Evolutionary conservation across 2,329 filamentous ascomycete genomes (phyloP).

Genomic region (Nigrograna mackinnonii): DNA sequence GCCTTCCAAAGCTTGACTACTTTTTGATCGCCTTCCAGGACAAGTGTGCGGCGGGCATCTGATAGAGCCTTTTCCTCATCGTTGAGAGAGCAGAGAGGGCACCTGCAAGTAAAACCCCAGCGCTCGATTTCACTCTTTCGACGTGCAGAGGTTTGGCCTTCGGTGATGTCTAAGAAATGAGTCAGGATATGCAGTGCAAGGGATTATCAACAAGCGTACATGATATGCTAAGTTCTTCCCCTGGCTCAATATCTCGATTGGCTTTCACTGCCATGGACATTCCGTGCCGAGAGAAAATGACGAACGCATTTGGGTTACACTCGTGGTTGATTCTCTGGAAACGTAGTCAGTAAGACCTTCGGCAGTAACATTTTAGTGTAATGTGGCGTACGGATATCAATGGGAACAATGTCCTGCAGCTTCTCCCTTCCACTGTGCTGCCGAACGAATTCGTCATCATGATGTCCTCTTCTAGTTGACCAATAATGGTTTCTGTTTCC

Average conservation of each 20-base stretch:
- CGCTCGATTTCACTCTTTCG: constrained; percentile 10
- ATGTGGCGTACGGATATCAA: constrained; percentile 19
- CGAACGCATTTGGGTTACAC: constrained; percentile 22
- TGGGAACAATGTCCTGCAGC: constrained; percentile 18
- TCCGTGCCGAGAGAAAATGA: constrained; percentile 23
- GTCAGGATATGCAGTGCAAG: too few relatives aligned
- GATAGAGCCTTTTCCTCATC: constrained; percentile 7
- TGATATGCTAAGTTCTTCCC: constrained; percentile 27
- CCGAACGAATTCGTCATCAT: constrained; percentile 28
- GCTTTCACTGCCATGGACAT: constrained; percentile 24
- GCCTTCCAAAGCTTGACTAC: constrained; percentile 10
- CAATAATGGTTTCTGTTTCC: constrained; percentile 2
- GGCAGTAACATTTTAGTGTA: too few relatives aligned
- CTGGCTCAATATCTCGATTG: constrained; percentile 19
- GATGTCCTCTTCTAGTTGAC: constrained; percentile 16
- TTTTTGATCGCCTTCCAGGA: constrained; percentile 9
- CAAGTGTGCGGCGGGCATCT: constrained; percentile 17
- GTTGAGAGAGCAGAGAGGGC: constrained; percentile 16
- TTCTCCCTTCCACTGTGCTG: constrained; percentile 13
- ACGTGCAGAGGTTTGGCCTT: constrained; percentile 12
- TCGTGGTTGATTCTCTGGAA: constrained; percentile 25
- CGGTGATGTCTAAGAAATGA: constrained; percentile 21
- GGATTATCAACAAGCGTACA: too few relatives aligned
- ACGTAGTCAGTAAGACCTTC: too few relatives aligned
- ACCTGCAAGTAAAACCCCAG: constrained; percentile 29